A percentile compares a stretch with the other conserved stretches of the same genome.
phyloP scores from a whole-genome alignment of 2,329 filamentous ascomycete species.

The Verticillium nubilum region DNA sequence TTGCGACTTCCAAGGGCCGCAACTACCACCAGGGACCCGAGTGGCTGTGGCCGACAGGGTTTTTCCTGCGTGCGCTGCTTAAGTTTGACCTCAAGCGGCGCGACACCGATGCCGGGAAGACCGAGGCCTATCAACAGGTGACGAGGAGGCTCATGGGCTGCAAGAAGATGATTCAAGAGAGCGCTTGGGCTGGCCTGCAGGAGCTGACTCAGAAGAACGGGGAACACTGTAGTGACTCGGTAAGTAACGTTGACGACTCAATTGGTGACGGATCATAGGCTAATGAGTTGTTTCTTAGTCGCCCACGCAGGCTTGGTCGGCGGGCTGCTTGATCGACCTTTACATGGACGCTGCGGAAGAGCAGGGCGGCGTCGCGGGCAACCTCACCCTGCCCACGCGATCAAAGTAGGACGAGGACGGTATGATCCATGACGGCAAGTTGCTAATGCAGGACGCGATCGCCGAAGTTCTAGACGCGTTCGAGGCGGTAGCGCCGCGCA shows the following conservation, averaged over 20 bases:
- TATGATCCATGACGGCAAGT: neutral
- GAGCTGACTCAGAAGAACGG: constrained; percentile 92
- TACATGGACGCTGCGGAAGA: constrained; percentile 81
- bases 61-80: constrained; percentile 85
- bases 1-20: constrained; percentile 85
- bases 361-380: constrained; percentile 24
- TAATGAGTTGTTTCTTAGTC: constrained; percentile 47
- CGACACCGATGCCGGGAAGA: constrained; percentile 56
- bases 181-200: constrained; percentile 82
- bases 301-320: constrained; percentile 95
- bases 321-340: constrained; percentile 87
- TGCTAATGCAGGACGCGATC: neutral
- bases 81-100: constrained; percentile 81
- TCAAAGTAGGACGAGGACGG: constrained; percentile 8
- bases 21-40: constrained; percentile 99
- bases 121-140: constrained; percentile 92
- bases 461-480: neutral
- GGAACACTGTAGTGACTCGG: constrained; percentile 78
- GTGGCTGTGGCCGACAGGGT: constrained; percentile 97
- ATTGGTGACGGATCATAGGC: neutral
- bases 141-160: constrained; percentile 77
- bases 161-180: constrained; percentile 76
- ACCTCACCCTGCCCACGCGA: constrained; percentile 16
- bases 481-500: neutral
- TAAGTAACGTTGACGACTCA: constrained; percentile 38